phyloP scores from a whole-genome alignment of 139 green algal genomes.

The Ettlia oleoabundans region DNA sequence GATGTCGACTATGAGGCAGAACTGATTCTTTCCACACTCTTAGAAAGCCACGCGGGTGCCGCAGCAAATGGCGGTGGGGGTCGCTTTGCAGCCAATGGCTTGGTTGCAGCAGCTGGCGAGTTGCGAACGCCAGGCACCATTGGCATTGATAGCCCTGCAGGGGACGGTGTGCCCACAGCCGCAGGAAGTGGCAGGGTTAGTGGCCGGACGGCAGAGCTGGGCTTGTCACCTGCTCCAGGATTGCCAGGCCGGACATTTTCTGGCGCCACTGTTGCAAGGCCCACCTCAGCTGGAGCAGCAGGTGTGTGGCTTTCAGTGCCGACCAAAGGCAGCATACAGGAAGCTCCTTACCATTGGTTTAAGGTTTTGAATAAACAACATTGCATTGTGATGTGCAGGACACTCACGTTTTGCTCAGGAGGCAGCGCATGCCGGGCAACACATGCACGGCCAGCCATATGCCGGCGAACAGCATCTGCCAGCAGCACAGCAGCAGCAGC shows the following conservation, averaged over 20 bases:
- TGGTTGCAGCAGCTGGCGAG: neutral
- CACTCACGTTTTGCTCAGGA: slow-evolving; percentile 19
- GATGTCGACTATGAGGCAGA: slow-evolving; percentile 61
- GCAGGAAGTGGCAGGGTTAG: neutral
- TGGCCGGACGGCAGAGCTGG: neutral
- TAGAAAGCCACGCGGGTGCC: slow-evolving; percentile 49
- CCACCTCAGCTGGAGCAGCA: slow-evolving; percentile 1
- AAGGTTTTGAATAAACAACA: too few species aligned
- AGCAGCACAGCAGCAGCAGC: neutral
- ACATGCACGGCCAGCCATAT: too few species aligned
- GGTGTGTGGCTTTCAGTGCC: neutral
- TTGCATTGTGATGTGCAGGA: neutral
- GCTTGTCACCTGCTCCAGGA: slow-evolving; percentile 4
- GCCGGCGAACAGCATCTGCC: too few species aligned
- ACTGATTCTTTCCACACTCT: slow-evolving; percentile 74
- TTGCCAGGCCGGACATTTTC: neutral
- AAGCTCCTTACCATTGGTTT: too few species aligned
- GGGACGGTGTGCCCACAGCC: neutral
- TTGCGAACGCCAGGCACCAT: neutral
- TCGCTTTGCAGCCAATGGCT: neutral
- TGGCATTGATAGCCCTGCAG: neutral
- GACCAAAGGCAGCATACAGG: neutral
- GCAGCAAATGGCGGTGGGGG: neutral
- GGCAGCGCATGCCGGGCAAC: too few species aligned
- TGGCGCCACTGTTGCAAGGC: slow-evolving; percentile 4